A percentile compares a stretch with the other conserved stretches of the same genome.
phyloP scores from a whole-genome alignment of 1,284 basidiomycete genomes.

The Cryptococcus amylolentus region DNA sequence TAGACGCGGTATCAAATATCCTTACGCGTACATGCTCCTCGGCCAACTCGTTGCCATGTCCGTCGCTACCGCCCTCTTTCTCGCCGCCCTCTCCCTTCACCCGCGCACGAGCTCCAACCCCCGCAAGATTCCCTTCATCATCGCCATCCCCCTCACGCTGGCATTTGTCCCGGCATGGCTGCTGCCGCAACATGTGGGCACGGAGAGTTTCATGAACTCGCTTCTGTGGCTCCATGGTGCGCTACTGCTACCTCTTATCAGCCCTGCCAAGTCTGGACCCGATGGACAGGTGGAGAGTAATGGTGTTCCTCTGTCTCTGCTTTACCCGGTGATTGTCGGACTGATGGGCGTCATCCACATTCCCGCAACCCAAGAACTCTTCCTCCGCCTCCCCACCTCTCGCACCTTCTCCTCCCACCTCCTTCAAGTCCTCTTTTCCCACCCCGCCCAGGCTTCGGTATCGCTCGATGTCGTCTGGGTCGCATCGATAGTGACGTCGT shows the following conservation, averaged over 20 bases:
- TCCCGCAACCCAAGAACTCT: constrained; percentile 37
- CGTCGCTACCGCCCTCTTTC: constrained; percentile 65
- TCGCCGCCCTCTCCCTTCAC: constrained; percentile 57
- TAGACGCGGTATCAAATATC: constrained; percentile 55
- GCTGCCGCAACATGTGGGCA: constrained; percentile 56
- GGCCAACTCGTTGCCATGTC: constrained; percentile 71
- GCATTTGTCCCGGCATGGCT: constrained; percentile 55
- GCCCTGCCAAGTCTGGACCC: constrained; percentile 17
- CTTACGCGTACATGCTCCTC: constrained; percentile 70
- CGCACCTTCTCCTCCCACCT: constrained; percentile 14
- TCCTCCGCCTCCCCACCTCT: constrained; percentile 13
- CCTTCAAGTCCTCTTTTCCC: constrained; percentile 50
- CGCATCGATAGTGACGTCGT: constrained; percentile 21
- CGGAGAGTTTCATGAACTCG: constrained; percentile 57
- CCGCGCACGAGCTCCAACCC: constrained; percentile 17
- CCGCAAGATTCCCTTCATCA: constrained; percentile 24
- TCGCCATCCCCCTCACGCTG: constrained; percentile 51
- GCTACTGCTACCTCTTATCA: constrained; percentile 57
- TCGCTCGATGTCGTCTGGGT: constrained; percentile 64
- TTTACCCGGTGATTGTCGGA: constrained; percentile 51
- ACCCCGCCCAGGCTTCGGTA: constrained; percentile 65
- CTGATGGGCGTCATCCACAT: constrained; percentile 49
- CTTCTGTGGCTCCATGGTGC: constrained; percentile 63
- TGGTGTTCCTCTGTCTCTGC: constrained; percentile 22
- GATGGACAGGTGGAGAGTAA: not conserved